A percentile compares a stretch with the other conserved stretches of the same genome.
Evolutionary conservation across 2,329 filamentous ascomycete genomes (phyloP).

Genomic region (Monosporascus ibericus): DNA sequence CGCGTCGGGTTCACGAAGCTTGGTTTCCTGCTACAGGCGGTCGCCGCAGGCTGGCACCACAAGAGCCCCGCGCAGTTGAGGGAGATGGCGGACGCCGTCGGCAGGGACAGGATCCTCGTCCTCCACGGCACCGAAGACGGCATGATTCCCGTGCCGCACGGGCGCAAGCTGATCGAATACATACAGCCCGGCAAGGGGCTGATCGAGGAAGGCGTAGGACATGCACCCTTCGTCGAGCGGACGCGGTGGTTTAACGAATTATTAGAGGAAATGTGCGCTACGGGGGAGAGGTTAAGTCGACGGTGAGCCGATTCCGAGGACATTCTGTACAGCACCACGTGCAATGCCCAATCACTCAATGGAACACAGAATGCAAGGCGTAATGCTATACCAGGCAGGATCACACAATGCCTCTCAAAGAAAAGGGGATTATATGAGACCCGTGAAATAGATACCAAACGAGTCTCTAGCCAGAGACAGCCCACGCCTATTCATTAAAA

Average conservation of each 20-base stretch:
- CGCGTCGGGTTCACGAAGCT: slow-evolving; percentile 51
- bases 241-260: slow-evolving; percentile 61
- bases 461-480: not conserved
- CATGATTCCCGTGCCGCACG: slow-evolving; percentile 74
- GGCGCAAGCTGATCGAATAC: slow-evolving; percentile 58
- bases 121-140: slow-evolving; percentile 69
- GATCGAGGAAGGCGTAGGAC: slow-evolving; percentile 66
- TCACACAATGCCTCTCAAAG: not conserved
- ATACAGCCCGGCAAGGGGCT: slow-evolving; percentile 55
- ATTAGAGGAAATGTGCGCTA: slow-evolving; percentile 50
- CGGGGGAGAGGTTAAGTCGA: slow-evolving; percentile 41
- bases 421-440: not conserved
- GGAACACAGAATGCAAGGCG: too few species aligned
- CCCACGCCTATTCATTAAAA: not conserved
- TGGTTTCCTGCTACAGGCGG: slow-evolving; percentile 70
- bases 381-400: not conserved
- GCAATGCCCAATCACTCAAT: too few species aligned
- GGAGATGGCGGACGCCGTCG: slow-evolving; percentile 61
- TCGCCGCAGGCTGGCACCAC: slow-evolving; percentile 74
- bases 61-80: slow-evolving; percentile 64
- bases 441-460: not conserved
- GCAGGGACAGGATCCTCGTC: slow-evolving; percentile 67
- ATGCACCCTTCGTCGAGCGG: slow-evolving; percentile 69
- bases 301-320: slow-evolving; percentile 5
- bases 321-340: too few species aligned